Percentiles rank a stretch among this genome's conserved stretches.
phyloP scores from a whole-genome alignment of 257 asterid species.

The Przewalskia tangutica region DNA sequence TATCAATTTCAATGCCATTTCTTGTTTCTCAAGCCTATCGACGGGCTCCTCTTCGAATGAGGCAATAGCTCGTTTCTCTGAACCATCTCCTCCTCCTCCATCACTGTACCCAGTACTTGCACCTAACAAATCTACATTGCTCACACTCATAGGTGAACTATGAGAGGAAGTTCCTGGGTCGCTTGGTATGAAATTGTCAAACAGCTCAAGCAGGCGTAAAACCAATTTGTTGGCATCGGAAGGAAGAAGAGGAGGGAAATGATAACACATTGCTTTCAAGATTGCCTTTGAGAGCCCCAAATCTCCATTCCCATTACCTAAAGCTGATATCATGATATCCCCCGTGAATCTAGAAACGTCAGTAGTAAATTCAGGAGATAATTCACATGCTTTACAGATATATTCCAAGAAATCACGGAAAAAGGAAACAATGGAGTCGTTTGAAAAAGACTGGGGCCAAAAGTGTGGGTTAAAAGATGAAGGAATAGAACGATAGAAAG shows the following conservation, averaged over 20 bases:
- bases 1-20: constrained; percentile 57
- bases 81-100: constrained; percentile 24
- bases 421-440: constrained; percentile 54
- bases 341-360: constrained; percentile 80
- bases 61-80: constrained; percentile 32
- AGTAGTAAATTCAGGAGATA: constrained; percentile 48
- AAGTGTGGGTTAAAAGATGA: constrained; percentile 44
- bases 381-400: constrained; percentile 46
- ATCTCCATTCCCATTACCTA: constrained; percentile 27
- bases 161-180: constrained; percentile 31
- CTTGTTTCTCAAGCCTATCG: constrained; percentile 74
- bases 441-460: constrained; percentile 84
- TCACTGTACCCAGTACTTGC: constrained; percentile 30
- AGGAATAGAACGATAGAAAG: constrained; percentile 74
- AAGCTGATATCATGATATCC: constrained; percentile 49
- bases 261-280: constrained; percentile 47
- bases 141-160: constrained; percentile 45
- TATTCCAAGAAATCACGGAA: constrained; percentile 50
- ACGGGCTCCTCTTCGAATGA: constrained; percentile 63
- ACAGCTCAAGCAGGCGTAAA: constrained; percentile 50
- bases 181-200: constrained; percentile 40
- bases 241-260: constrained; percentile 66
- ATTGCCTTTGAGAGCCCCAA: constrained; percentile 40
- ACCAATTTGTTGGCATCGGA: constrained; percentile 67
- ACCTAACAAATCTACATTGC: constrained; percentile 51